phyloP scores from a whole-genome alignment of 768 basidiomycete genomes.

The Lentinula lateritia region DNA sequence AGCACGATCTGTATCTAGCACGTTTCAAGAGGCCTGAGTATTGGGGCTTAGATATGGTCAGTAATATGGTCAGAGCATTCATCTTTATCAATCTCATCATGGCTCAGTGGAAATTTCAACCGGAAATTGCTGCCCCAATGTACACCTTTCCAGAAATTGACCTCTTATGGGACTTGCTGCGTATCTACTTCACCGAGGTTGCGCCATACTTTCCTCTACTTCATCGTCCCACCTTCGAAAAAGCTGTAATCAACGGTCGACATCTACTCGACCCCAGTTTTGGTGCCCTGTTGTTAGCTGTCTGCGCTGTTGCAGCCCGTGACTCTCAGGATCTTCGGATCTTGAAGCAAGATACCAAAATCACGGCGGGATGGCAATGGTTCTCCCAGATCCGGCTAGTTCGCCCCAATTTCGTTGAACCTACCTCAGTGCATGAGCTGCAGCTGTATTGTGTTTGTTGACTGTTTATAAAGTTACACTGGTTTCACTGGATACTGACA shows the following conservation, averaged over 20 bases:
- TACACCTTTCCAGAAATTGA: conserved; percentile 26
- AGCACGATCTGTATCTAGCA: neutral
- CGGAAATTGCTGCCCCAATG: neutral
- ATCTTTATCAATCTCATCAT: neutral
- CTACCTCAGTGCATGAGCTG: conserved; percentile 30
- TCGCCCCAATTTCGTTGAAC: conserved; percentile 25
- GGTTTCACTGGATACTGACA: neutral
- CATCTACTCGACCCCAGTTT: conserved; percentile 20
- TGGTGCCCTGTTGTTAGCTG: conserved; percentile 36
- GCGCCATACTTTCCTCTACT: conserved; percentile 41
- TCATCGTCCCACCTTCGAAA: conserved; percentile 45
- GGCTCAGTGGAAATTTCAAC: neutral
- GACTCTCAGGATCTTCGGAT: conserved; percentile 38
- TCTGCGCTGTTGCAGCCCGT: conserved; percentile 47
- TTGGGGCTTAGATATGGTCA: neutral
- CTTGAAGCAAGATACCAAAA: conserved; percentile 6
- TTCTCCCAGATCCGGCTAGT: conserved; percentile 31
- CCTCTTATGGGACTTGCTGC: conserved; percentile 34
- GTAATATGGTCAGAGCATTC: neutral
- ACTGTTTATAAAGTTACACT: conserved; percentile 13
- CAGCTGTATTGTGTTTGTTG: conserved; percentile 27
- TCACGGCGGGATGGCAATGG: conserved; percentile 24
- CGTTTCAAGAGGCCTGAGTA: neutral
- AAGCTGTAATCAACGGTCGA: conserved; percentile 18
- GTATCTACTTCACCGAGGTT: conserved; percentile 39